A percentile compares a stretch with the other conserved stretches of the same genome.
Conservation (phyloP, 129 eudicot genomes). For the Apium graveolens region DNA sequence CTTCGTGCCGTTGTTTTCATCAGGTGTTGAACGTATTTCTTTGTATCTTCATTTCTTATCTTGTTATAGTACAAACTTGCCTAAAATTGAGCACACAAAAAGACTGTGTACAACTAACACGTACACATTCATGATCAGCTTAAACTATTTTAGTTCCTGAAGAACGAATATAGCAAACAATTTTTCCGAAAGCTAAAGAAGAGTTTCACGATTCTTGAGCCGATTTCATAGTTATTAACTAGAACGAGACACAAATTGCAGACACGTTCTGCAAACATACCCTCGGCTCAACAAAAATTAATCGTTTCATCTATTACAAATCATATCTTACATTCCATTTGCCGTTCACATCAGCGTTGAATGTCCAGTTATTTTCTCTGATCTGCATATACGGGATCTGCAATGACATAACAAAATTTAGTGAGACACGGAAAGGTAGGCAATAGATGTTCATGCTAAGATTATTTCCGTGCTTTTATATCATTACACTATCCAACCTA, state of each 20-base stretch:
- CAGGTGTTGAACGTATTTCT: not conserved
- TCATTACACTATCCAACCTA: not conserved
- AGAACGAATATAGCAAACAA: not conserved
- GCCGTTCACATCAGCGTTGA: slow-evolving; percentile 60
- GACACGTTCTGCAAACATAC: slow-evolving; percentile 8
- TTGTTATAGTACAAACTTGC: no score
- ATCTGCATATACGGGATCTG: slow-evolving; percentile 83
- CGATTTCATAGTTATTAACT: slow-evolving; percentile 21
- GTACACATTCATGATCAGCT: not conserved
- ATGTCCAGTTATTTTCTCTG: slow-evolving; percentile 90
- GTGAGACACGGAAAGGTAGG: not conserved
- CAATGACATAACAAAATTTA: not conserved
- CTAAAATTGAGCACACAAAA: not conserved
- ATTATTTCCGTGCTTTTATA: not conserved
- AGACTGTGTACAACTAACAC: not conserved
- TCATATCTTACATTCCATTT: slow-evolving; percentile 86
- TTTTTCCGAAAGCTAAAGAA: not conserved
- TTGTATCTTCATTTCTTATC: no score
- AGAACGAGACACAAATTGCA: slow-evolving; percentile 8
- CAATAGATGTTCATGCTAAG: not conserved
- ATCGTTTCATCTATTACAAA: slow-evolving; percentile 33
- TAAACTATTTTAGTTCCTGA: not conserved
- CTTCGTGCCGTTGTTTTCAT: not conserved
- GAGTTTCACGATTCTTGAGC: slow-evolving; percentile 2
- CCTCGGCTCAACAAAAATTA: slow-evolving; percentile 15